A percentile compares a stretch with the other conserved stretches of the same genome.
These are phyloP conservation scores for Aquilaria agallochum DNA, from an alignment of 441 rosid genomes.

Conservation along the genomic window DNA sequence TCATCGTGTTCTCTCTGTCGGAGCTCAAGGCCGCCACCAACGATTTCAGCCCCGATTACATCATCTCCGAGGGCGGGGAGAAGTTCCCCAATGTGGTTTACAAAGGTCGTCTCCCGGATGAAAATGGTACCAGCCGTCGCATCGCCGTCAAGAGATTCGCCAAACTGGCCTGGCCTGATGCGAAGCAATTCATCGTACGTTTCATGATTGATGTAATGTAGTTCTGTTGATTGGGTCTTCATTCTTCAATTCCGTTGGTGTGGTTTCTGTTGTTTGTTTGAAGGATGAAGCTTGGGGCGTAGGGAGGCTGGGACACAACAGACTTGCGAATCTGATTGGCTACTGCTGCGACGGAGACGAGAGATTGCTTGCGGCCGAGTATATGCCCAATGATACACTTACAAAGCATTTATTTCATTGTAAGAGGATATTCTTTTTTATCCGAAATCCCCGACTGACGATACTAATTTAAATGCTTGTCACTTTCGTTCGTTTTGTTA, in stretches of 20 bases:
- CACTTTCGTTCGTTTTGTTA: too few relatives aligned
- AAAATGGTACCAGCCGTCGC: constrained; percentile 38
- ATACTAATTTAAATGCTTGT: too few relatives aligned
- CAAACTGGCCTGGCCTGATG: constrained; percentile 82
- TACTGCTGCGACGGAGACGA: constrained; percentile 94
- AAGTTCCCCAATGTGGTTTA: constrained; percentile 78
- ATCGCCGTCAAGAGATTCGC: constrained; percentile 74
- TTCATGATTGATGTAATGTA: neutral
- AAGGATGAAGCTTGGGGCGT: constrained; percentile 83
- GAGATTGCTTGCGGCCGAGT: constrained; percentile 87
- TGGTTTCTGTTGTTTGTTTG: neutral
- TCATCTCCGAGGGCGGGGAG: constrained; percentile 73
- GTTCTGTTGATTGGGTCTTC: constrained; percentile 22
- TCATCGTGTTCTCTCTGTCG: constrained; percentile 66
- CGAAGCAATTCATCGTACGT: constrained; percentile 82
- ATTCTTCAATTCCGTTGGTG: neutral
- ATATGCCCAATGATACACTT: constrained; percentile 84
- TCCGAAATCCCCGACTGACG: too few relatives aligned
- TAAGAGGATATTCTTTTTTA: constrained; percentile 13
- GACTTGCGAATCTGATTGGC: constrained; percentile 84
- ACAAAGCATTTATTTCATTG: constrained; percentile 88
- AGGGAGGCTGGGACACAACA: constrained; percentile 67
- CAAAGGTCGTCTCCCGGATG: constrained; percentile 55
- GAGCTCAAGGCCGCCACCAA: constrained; percentile 80
- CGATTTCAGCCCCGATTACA: constrained; percentile 66